Evolutionary conservation across 148 eudicot species (phyloP).

Genomic region (Beta vulgaris): DNA sequence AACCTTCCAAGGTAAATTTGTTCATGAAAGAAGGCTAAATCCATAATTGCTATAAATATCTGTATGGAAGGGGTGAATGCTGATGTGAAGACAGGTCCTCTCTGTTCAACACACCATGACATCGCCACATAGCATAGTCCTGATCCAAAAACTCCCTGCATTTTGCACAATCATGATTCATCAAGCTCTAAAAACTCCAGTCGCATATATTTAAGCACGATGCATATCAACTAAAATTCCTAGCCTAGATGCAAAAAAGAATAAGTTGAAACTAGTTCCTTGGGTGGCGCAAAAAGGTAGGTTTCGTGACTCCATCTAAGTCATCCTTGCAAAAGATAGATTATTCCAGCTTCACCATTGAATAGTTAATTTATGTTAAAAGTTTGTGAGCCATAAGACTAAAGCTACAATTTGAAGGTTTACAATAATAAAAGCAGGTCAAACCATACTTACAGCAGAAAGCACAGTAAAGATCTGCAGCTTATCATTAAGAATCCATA

Average conservation of each 20-base stretch:
- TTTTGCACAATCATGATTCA: not conserved
- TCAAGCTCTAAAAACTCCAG: not conserved
- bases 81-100: conserved; percentile 66
- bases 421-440: not conserved
- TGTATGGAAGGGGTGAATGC: conserved; percentile 62
- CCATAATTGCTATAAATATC: conserved; percentile 45
- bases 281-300: conserved; percentile 10
- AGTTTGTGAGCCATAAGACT: not conserved
- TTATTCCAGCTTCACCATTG: not conserved
- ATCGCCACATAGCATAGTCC: conserved; percentile 70
- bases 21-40: conserved; percentile 50
- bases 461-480: conserved; percentile 46
- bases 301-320: conserved; percentile 2
- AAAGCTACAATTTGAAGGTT: not conserved
- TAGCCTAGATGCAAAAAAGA: not conserved
- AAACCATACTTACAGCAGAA: conserved; percentile 50
- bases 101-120: conserved; percentile 73
- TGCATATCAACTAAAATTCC: not conserved
- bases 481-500: conserved; percentile 60
- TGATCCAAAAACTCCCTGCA: conserved; percentile 64
- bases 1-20: conserved; percentile 65
- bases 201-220: not conserved
- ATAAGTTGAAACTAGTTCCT: conserved; percentile 15
- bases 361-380: not conserved
- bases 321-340: not conserved